Evolutionary conservation across 345 rosid genomes (phyloP).

Genomic region (Syzygium jambos): DNA sequence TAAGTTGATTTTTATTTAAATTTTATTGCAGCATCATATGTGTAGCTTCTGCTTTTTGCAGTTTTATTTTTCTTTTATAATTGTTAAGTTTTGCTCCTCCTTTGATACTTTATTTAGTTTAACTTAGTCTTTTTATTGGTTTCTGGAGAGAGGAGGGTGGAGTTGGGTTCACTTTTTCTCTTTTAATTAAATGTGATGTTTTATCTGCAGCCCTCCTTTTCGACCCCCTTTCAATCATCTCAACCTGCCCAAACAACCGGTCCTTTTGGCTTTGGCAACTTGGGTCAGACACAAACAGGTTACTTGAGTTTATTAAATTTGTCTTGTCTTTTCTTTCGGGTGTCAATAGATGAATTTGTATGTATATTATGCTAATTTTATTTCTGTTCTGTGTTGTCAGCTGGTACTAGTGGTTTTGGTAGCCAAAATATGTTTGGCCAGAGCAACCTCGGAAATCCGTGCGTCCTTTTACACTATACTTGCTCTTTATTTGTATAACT

Average conservation of each 20-base stretch:
- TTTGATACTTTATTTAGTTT: not conserved
- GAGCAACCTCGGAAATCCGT: slow-evolving; percentile 41
- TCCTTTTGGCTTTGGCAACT: slow-evolving; percentile 43
- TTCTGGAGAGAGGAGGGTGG: not conserved
- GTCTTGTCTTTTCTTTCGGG: not conserved
- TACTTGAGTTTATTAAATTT: not conserved
- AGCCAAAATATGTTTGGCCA: slow-evolving; percentile 42
- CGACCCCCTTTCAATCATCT: slow-evolving; percentile 36
- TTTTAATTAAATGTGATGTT: not conserved
- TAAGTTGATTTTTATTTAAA: slow-evolving; percentile 15
- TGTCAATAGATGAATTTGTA: not conserved
- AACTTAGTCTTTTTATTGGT: not conserved
- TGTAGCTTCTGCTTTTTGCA: not conserved
- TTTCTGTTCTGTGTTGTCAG: slow-evolving; percentile 21
- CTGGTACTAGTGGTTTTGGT: slow-evolving; percentile 32
- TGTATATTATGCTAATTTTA: not conserved
- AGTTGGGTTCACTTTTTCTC: not conserved
- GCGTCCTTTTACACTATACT: slow-evolving; percentile 15
- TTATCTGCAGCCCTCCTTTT: slow-evolving; percentile 30
- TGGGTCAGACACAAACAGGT: slow-evolving; percentile 56
- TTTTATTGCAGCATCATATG: not conserved
- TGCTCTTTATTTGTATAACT: not conserved
- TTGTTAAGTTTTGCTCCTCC: not conserved
- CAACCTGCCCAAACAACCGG: slow-evolving; percentile 42
- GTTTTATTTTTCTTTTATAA: not conserved